Percentiles rank a stretch among this genome's conserved stretches.
phyloP scores from a whole-genome alignment of 1,139 yeast species.

The Hemisphaericaspora xylofermentans region DNA sequence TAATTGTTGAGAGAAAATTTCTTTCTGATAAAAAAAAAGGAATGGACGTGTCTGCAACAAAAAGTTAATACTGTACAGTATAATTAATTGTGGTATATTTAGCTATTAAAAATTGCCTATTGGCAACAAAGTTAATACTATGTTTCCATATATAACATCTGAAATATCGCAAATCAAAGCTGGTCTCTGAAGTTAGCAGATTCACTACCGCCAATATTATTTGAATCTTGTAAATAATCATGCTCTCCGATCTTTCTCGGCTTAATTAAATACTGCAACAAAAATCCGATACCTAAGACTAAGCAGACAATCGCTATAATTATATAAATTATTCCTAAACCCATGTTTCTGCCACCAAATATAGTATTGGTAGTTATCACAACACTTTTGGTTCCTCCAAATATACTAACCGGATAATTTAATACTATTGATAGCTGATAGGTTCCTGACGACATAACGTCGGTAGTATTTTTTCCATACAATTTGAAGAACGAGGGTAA shows the following conservation, averaged over 20 bases:
- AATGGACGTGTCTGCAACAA: neutral
- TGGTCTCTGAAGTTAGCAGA: constrained; percentile 27
- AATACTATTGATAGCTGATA: constrained; percentile 58
- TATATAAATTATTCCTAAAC: constrained; percentile 64
- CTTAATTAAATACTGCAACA: constrained; percentile 47
- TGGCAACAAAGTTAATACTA: neutral
- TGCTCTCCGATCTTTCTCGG: constrained; percentile 49
- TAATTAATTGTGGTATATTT: too few relatives aligned
- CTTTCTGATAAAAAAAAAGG: too few relatives aligned
- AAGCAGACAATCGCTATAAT: constrained; percentile 58
- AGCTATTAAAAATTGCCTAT: neutral
- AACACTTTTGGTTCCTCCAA: constrained; percentile 69
- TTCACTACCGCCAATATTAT: constrained; percentile 13
- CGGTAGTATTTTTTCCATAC: constrained; percentile 56
- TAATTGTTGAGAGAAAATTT: neutral
- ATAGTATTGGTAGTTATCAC: constrained; percentile 66
- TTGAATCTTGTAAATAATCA: constrained; percentile 34
- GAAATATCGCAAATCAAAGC: constrained; percentile 19
- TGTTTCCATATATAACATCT: neutral
- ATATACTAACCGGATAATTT: constrained; percentile 68
- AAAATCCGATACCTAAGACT: constrained; percentile 46
- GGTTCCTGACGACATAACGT: constrained; percentile 52
- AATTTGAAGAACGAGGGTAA: constrained; percentile 67
- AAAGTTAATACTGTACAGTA: neutral
- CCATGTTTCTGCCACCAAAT: constrained; percentile 69